Percentiles rank a stretch among this genome's conserved stretches.
These are phyloP conservation scores for Aureobasidium lini DNA, from an alignment of 2,329 filamentous ascomycete genomes.

Conservation along the genomic window DNA sequence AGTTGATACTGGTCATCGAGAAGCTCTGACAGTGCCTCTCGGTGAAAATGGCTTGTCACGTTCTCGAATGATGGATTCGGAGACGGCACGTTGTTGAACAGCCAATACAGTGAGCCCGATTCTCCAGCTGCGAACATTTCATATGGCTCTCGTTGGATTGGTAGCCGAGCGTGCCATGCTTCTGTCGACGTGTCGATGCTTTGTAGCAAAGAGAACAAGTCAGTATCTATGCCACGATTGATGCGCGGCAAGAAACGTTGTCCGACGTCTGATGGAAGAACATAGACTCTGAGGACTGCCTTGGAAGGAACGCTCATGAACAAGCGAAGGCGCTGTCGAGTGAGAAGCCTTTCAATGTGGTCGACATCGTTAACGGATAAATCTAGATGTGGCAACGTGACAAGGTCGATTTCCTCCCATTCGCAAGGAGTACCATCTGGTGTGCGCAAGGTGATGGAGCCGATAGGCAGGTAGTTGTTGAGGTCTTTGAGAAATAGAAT, in stretches of 20 bases:
- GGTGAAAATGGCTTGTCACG: conserved; percentile 45
- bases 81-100: conserved; percentile 68
- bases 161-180: conserved; percentile 47
- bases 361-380: conserved; percentile 11
- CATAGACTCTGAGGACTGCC: conserved; percentile 47
- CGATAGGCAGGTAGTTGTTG: conserved; percentile 21
- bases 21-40: conserved; percentile 49
- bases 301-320: background rate
- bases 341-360: conserved; percentile 14
- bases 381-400: background rate
- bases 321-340: conserved; percentile 20
- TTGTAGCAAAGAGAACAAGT: conserved; percentile 43
- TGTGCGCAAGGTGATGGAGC: conserved; percentile 17
- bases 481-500: conserved; percentile 15
- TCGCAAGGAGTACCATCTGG: background rate
- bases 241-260: conserved; percentile 45
- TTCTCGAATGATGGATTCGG: conserved; percentile 50
- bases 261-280: conserved; percentile 59
- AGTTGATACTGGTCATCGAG: conserved; percentile 42
- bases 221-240: conserved; percentile 37
- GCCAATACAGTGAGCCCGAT: conserved; percentile 52
- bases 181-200: conserved; percentile 48
- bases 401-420: conserved; percentile 11
- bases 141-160: conserved; percentile 23
- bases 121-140: conserved; percentile 36